Base-by-base conservation (phyloP, 345 rosid genomes). In the Toxicodendron radicans region DNA sequence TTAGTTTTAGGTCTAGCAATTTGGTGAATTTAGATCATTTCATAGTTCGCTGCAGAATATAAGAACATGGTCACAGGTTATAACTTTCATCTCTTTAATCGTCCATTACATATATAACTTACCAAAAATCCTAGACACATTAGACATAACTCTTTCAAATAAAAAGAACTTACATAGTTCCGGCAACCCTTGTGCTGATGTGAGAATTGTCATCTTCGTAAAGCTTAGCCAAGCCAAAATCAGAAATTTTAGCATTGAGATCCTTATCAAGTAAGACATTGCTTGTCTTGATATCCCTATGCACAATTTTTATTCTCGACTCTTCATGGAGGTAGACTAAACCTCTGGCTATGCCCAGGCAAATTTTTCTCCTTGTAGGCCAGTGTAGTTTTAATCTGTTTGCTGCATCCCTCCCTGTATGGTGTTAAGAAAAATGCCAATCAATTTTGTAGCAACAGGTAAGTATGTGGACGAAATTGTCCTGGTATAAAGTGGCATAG, bases 271-370 rank as follows among this genome's bases (percentile, higher is more conserved):
- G 94, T 77, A 94, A 83, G 73, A 94, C 94, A 49, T 94, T 92
- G 83, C 97, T 90, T 7, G 94, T 85, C 88, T 94, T 94, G 68
- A 92, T 92, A 87, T 94, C 98, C 79, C 98, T 84, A 73, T 94
- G 98, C 78, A 94, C 94, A 75, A 94, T 88, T 82, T 87, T 94
- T 79, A 94, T 85, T 70, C 80, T 82, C 0, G 98, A 94, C 71
- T 94, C 98, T 79, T 81, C 97, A 30, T 94, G 98, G 68, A 94
- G 96, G 81, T 81, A 90, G 63, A 86, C 85, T 73, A 92, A 82
- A 73, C 97, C 98, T 72, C 80, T 86, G 64, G 97, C 96, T 64
- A 94, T 88, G 10, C 89, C 97, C 7, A 90, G 59, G 81, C 84
- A 87, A 70, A 94, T 88, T 49, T 87, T 92, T 82, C 81, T 78